Percentiles rank a stretch among this genome's conserved stretches.
These are phyloP conservation scores for Penicillium alfredii DNA, from an alignment of 495 filamentous ascomycete species.

Conservation along the genomic window DNA sequence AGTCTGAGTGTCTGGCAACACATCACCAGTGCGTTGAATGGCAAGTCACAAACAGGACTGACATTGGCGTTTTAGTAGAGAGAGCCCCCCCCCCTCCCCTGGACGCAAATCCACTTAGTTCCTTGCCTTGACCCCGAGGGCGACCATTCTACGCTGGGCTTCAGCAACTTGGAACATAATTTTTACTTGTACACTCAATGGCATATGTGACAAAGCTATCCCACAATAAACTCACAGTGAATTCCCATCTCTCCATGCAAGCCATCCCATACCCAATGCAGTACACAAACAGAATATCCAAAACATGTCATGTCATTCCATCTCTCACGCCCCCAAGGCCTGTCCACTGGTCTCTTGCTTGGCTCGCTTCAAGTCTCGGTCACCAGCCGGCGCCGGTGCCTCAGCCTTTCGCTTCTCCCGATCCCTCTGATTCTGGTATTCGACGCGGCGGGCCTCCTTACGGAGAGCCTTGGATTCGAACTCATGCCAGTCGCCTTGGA, in stretches of 20 bases:
- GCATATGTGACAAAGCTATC: conserved; percentile 20
- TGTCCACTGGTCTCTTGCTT: conserved; percentile 20
- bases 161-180: too few relatives aligned
- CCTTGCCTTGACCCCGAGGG: too few relatives aligned
- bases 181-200: conserved; percentile 7
- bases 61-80: too few relatives aligned
- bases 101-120: too few relatives aligned
- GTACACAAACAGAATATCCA: conserved; percentile 4
- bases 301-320: background rate
- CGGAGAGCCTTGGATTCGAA: conserved; percentile 95
- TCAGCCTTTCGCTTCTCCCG: conserved; percentile 46
- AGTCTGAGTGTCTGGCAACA: conserved; percentile 48
- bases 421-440: conserved; percentile 48
- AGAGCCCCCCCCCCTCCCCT: too few relatives aligned
- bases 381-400: conserved; percentile 23
- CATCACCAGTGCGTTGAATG: background rate
- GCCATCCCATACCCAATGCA: conserved; percentile 10
- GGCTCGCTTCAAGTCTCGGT: conserved; percentile 36
- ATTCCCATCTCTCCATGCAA: conserved; percentile 16
- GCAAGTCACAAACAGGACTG: too few relatives aligned
- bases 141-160: too few relatives aligned
- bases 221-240: too few relatives aligned
- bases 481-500: conserved; percentile 97
- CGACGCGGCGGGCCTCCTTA: conserved; percentile 65
- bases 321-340: background rate